These are phyloP conservation scores for Backusella liffmaniae DNA, from an alignment of 192 early-diverging fungal genomes.

Conservation along the genomic window DNA sequence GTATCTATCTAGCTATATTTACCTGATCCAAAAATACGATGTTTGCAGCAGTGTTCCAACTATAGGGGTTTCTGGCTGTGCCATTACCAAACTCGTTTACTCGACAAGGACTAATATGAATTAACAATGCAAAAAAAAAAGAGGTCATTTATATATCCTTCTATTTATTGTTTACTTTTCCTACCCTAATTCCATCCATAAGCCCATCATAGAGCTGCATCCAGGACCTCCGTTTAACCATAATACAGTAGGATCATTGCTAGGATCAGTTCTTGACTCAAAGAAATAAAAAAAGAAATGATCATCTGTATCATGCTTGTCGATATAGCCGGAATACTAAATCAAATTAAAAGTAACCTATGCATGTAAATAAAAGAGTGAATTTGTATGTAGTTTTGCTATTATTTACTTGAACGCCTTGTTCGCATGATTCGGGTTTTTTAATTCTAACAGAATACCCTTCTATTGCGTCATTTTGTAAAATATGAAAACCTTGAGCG, in stretches of 20 bases:
- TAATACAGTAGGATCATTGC: constrained; percentile 72
- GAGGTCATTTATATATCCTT: not conserved
- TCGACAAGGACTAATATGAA: constrained; percentile 63
- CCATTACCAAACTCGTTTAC: constrained; percentile 73
- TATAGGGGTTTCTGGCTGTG: constrained; percentile 66
- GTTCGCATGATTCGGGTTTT: constrained; percentile 30
- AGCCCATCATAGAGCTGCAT: constrained; percentile 78
- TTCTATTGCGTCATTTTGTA: constrained; percentile 20
- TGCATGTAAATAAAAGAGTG: not conserved
- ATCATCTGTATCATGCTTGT: constrained; percentile 58
- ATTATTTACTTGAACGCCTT: constrained; percentile 29
- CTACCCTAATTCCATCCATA: constrained; percentile 79
- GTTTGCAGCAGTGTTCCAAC: constrained; percentile 93
- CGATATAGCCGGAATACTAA: constrained; percentile 79
- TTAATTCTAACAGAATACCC: constrained; percentile 35
- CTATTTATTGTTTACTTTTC: not conserved
- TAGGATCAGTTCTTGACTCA: constrained; percentile 76
- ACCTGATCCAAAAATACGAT: constrained; percentile 81
- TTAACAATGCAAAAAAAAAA: not conserved
- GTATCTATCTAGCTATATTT: not conserved
- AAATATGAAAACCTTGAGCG: not conserved
- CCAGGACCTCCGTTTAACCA: constrained; percentile 88
- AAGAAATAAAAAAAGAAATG: constrained; percentile 99
- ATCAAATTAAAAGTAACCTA: not conserved
- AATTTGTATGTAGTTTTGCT: not conserved